A percentile compares a stretch with the other conserved stretches of the same genome.
Conservation (phyloP, 257 asterid species). For the Schizonepeta tenuifolia region DNA sequence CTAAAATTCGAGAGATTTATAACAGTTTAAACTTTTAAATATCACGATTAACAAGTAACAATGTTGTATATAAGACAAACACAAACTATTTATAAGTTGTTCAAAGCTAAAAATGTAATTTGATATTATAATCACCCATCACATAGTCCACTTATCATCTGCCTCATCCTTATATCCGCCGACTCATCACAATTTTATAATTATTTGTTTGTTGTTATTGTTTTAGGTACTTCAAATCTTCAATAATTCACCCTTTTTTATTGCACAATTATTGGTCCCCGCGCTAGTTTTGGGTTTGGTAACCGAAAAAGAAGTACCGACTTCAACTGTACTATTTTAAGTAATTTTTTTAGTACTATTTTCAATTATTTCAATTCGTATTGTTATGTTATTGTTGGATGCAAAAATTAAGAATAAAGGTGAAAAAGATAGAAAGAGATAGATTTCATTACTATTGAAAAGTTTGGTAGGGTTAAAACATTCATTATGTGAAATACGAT, state of each 20-base stretch:
- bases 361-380: no score
- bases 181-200: background rate
- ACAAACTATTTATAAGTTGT: background rate
- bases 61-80: no score
- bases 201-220: background rate
- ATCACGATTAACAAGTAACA: no score
- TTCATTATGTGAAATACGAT: no score
- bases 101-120: background rate
- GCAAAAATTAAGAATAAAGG: no score
- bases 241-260: background rate
- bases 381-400: no score
- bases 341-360: no score
- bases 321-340: background rate
- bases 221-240: background rate
- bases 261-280: slow-evolving; percentile 10
- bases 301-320: background rate
- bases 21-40: no score
- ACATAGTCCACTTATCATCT: slow-evolving; percentile 5
- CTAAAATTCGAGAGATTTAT: no score
- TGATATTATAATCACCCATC: background rate
- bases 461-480: no score
- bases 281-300: background rate
- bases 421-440: no score
- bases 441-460: no score
- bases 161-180: background rate